Conservation (phyloP, 345 rosid species). For the Eucalyptus virginea region DNA sequence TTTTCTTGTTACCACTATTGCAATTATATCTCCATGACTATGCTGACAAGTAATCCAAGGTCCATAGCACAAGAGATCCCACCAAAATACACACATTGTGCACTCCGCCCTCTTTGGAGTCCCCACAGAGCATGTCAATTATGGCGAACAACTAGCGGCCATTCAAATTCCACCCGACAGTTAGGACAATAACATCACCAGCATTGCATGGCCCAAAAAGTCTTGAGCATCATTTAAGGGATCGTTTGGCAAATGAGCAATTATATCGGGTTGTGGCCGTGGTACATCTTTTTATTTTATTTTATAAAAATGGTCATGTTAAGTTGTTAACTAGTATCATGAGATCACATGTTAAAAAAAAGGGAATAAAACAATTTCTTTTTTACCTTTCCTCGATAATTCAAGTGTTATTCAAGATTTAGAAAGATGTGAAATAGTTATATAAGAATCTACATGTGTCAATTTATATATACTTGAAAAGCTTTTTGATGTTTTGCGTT, state of each 20-base stretch:
- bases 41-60: neutral
- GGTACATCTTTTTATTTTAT: neutral
- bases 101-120: neutral
- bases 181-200: neutral
- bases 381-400: neutral
- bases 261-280: neutral
- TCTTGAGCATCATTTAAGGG: neutral
- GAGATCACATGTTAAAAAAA: neutral
- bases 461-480: neutral
- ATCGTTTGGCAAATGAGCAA: neutral
- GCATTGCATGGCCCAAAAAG: neutral
- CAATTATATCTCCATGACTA: neutral
- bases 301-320: too few relatives aligned
- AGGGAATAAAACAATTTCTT: neutral
- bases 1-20: neutral
- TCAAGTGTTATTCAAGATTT: too few relatives aligned
- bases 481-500: neutral
- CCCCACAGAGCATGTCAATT: neutral
- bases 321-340: too few relatives aligned
- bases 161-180: neutral
- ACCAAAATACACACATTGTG: neutral
- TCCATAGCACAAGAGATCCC: neutral
- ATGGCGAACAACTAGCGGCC: neutral
- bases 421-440: neutral
- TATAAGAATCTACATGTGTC: neutral